A percentile compares a stretch with the other conserved stretches of the same genome.
Evolutionary conservation across 345 rosid genomes (phyloP).

Genomic region (Ricinus communis): DNA sequence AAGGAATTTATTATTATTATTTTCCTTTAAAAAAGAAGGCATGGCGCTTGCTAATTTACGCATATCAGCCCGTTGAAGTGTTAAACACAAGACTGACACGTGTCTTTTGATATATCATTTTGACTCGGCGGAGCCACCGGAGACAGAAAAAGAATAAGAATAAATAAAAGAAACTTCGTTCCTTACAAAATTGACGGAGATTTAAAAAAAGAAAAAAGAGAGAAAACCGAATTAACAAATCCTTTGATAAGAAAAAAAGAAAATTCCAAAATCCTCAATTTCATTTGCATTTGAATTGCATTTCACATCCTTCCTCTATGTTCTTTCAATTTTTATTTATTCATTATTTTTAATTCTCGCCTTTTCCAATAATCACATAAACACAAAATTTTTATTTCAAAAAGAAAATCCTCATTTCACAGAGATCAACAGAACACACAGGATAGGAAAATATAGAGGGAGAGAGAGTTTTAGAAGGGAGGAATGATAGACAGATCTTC

Average conservation of each 20-base stretch:
- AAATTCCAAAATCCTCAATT: slow-evolving; percentile 13
- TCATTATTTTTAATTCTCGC: not conserved
- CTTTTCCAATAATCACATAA: not conserved
- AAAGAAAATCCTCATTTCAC: not conserved
- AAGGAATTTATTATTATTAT: no score
- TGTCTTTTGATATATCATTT: slow-evolving; percentile 21
- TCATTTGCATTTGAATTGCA: slow-evolving; percentile 48
- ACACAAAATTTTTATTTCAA: not conserved
- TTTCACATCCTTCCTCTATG: slow-evolving; percentile 16
- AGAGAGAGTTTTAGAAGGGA: slow-evolving; percentile 10
- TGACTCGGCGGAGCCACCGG: slow-evolving; percentile 55
- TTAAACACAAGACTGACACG: slow-evolving; percentile 23
- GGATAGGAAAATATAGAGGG: not conserved
- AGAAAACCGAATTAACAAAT: no score
- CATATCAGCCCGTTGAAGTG: no score
- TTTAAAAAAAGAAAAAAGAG: not conserved
- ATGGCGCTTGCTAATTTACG: no score
- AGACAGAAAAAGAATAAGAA: not conserved
- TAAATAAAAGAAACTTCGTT: not conserved
- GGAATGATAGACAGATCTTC: slow-evolving; percentile 37
- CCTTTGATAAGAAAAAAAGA: not conserved
- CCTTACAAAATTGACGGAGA: slow-evolving; percentile 14
- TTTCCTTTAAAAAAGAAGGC: not conserved
- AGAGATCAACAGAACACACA: not conserved
- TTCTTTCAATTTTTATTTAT: not conserved